Conservation (phyloP, 345 rosid species). For the Limnanthes douglasii region DNA sequence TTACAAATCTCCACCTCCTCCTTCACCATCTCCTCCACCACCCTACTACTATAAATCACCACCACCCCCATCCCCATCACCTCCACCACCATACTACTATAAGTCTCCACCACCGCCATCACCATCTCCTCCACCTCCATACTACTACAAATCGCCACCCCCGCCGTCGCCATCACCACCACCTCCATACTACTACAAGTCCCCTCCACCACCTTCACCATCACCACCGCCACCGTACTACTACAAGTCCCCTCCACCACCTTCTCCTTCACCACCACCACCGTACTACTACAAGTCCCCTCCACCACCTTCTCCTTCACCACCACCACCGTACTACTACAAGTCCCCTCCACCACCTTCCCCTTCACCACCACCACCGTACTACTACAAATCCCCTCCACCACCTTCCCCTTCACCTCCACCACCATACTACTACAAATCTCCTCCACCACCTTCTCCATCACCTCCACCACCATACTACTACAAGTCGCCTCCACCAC, state of each 20-base stretch:
- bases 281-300: conserved; percentile 25
- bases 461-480: conserved; percentile 14
- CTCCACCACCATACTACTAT: conserved; percentile 11
- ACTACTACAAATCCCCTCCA: conserved; percentile 2
- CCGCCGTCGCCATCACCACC: conserved; percentile 11
- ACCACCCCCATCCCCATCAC: too few relatives aligned
- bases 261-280: conserved; percentile 1
- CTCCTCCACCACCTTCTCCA: conserved; percentile 5
- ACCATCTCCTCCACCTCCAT: conserved; percentile 9
- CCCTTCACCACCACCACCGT: too few relatives aligned
- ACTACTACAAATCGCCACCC: conserved; percentile 20
- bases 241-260: conserved; percentile 28
- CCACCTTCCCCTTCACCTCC: too few relatives aligned
- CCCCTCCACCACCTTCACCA: conserved; percentile 17
- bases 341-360: conserved; percentile 2
- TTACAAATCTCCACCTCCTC: conserved; percentile 17
- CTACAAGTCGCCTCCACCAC: conserved; percentile 17
- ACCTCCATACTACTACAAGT: conserved; percentile 16
- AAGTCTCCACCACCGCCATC: conserved; percentile 16
- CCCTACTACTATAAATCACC: conserved; percentile 16
- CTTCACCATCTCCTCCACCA: conserved; percentile 3
- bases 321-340: conserved; percentile 5
- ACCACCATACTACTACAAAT: conserved; percentile 7
- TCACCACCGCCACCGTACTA: conserved; percentile 8
- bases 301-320: conserved; percentile 20